Evolutionary conservation across 2,329 filamentous ascomycete genomes (phyloP).

Genomic region (Coniochaeta hoffmannii): DNA sequence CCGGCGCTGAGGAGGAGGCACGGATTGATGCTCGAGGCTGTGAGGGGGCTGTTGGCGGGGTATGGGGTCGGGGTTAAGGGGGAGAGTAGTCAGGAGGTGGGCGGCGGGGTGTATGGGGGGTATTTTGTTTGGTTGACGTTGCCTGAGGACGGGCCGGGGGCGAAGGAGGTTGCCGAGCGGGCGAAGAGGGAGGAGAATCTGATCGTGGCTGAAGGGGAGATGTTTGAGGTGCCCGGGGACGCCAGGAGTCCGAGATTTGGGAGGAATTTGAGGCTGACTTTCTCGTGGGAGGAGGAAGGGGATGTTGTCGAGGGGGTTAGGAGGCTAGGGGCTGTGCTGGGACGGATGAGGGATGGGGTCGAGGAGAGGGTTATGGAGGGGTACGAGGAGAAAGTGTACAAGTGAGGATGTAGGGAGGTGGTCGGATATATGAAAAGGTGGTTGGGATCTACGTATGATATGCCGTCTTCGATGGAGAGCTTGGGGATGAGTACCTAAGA

Average conservation of each 20-base stretch:
- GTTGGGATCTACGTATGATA: too few relatives aligned
- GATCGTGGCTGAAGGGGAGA: conserved; percentile 57
- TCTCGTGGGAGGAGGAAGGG: conserved; percentile 63
- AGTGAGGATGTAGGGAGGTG: neutral
- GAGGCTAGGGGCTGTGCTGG: conserved; percentile 25
- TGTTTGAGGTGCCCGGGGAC: conserved; percentile 62
- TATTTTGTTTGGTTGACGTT: conserved; percentile 81
- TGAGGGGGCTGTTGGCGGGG: conserved; percentile 52
- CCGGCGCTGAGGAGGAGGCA: conserved; percentile 40
- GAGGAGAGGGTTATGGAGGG: conserved; percentile 6
- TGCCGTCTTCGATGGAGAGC: too few relatives aligned
- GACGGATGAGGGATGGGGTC: conserved; percentile 17
- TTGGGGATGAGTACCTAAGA: too few relatives aligned
- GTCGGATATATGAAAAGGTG: too few relatives aligned
- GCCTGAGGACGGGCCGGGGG: conserved; percentile 41
- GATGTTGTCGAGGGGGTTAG: conserved; percentile 59
- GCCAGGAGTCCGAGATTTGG: conserved; percentile 47
- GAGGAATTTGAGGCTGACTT: conserved; percentile 57
- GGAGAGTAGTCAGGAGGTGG: conserved; percentile 29
- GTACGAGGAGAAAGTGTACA: neutral
- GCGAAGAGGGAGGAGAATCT: conserved; percentile 58
- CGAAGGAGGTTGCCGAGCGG: conserved; percentile 45
- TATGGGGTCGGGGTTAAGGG: conserved; percentile 44
- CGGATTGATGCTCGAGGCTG: conserved; percentile 45
- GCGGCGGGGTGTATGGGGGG: conserved; percentile 57